Evolutionary conservation across 2,329 filamentous ascomycete species (phyloP), one percentile per base, ranked within the genome.

Genomic region (Sarocladiaceae sp.): DNA sequence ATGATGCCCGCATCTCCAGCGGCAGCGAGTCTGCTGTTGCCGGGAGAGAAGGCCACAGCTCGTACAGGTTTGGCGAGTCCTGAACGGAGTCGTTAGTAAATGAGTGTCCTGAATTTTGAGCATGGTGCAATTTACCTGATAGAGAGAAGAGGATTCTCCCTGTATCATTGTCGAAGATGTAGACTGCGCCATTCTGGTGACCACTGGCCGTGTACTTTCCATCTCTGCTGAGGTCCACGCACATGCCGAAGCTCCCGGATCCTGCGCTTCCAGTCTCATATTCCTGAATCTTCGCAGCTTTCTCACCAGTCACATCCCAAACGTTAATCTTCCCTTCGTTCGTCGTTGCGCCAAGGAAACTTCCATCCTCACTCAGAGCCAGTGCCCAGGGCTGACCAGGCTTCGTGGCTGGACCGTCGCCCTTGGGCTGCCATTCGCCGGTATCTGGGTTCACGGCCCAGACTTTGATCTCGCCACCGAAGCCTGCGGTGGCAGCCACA

Each of bases 121-220:
- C 6, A 7, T 9, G 5, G n/a, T 6, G 34, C 18, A 39, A 56
- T 73, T 49, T 68, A 86, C 86, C 83, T 45, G 88, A 83, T 19
- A 98, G 71, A 6, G 88, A 93, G 64, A 95, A 91, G 11, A 87
- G 73, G 54, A 98, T 79, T 44, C 88, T 80, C 3, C 88, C 87
- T 1, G 85, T 88, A 53, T 89, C 83, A 57, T 95, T 97, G 69
- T 89, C 90, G 73, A 97, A 98, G 49, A 98, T 81, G 66, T 96
- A 96, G 50, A 97, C 78, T 11, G 82, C 83, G 13, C 93, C 93
- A 56, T 86, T 95, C 61, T 95, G 86, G 65, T 98, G 91, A 0
- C 93, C 93, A 43, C 85, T 94, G 3, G 90, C 91, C 23, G 90
- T 94, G 62, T 88, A 85, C 50, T 79, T 82, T 44, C 90, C 91